Evolutionary conservation across 345 rosid genomes (phyloP), one percentile per base, ranked within the genome.

Genomic region (Eucalyptus curtisii): DNA sequence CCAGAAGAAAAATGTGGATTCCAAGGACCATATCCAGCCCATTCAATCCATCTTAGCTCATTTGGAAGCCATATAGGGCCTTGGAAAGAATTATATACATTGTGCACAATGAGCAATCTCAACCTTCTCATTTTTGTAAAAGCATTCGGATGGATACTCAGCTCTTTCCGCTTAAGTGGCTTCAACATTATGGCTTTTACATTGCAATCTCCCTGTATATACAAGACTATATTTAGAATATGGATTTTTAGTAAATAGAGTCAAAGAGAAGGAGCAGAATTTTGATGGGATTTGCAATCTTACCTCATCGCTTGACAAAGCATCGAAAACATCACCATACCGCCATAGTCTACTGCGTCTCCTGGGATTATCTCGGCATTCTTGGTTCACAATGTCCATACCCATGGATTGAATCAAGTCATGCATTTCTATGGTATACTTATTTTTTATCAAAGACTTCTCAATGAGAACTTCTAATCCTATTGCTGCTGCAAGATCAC

Each of bases 121-220:
- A 59, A 59, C 14, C 4, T 59, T 25, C 31, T 59, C 14, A 27
- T 27, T 25, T 59, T 12, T 0, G 4, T 1, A 27, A 59, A 59
- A 25, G 66, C 66, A 59, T 59, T 25, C 1, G 15, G 15, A 25
- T 25, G 7, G 31, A 59, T 59, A 25, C 15, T 3, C 12, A 59
- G 13, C n/a, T 59, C 4, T 59, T 25, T 59, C 7, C 0, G 4
- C 3, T 59, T 0, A 3, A 0, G n/a, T 25, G n/a, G 15, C 66
- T 27, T 4, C n/a, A 59, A 27, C 16, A 59, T 31, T 1, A 59
- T 59, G 31, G 66, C n/a, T 59, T 59, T 59, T 25, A 59, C 7
- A 5, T 0, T 15, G 1, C 31, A 59, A 59, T 59, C 66, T 59
- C 31, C 66, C 66, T 59, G 4, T 24, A 9, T 22, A 57, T 57